Evolutionary conservation across 768 basidiomycete genomes (phyloP).

Genomic region (Termitomyces sp.): DNA sequence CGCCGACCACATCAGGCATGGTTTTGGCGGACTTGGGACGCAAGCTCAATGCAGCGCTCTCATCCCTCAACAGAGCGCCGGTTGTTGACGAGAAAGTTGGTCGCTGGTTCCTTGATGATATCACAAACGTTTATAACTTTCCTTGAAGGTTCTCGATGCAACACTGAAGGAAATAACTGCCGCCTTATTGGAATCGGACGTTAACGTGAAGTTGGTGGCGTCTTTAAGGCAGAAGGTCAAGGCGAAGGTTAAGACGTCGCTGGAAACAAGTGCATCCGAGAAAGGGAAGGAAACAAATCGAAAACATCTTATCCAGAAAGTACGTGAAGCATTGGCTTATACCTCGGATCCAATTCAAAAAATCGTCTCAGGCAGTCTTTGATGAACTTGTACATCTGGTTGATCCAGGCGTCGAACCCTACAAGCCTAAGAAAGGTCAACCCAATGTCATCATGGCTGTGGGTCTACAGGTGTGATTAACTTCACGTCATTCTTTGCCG

Average conservation of each 20-base stretch:
- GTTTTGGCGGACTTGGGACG: constrained; percentile 94
- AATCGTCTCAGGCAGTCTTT: constrained; percentile 72
- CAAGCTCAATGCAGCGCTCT: constrained; percentile 89
- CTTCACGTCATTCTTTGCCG: not conserved
- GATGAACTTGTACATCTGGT: constrained; percentile 95
- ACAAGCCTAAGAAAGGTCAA: constrained; percentile 94
- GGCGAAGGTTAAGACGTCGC: constrained; percentile 75
- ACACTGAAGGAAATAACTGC: constrained; percentile 93
- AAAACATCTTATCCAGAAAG: constrained; percentile 91
- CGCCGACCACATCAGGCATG: constrained; percentile 44
- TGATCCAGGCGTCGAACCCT: constrained; percentile 92
- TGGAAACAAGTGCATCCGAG: constrained; percentile 60
- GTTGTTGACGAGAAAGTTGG: constrained; percentile 88
- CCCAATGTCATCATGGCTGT: constrained; percentile 96
- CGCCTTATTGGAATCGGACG: constrained; percentile 92
- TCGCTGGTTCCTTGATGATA: constrained; percentile 6
- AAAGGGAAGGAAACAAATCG: constrained; percentile 76
- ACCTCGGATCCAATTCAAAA: not conserved
- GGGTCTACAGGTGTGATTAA: constrained; percentile 72
- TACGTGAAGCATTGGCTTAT: constrained; percentile 20
- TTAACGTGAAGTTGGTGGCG: constrained; percentile 95
- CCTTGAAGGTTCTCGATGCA: constrained; percentile 78
- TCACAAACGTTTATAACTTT: constrained; percentile 6
- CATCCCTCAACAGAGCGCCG: constrained; percentile 79
- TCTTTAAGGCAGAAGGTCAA: constrained; percentile 86